Base-by-base conservation (phyloP, 139 green algal species). In the Chlamydomonas sphaeroides region DNA sequence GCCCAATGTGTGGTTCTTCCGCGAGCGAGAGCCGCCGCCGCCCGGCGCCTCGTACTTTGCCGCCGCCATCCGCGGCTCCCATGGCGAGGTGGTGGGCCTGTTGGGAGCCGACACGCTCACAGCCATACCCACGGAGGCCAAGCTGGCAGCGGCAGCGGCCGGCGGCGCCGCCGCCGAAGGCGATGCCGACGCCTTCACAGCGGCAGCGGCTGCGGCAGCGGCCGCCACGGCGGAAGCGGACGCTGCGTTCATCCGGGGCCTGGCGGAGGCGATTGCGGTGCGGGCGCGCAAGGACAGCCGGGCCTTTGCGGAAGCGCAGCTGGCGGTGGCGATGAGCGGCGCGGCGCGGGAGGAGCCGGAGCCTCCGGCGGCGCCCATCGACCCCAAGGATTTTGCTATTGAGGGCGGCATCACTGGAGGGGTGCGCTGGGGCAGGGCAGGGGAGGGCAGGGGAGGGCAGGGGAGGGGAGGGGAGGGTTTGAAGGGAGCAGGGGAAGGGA, bases 81-180 rank as follows among this genome's bases (percentile, higher is more conserved):
- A 56, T 2, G 86, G 86, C 30, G 82, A 87, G 78, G 71, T 88
- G 33, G 32, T 90, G 8, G 86, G 86, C 30, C 61, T 90, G 71
- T 48, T 90, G 25, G 68, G 70, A 21, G 70, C 86, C 1, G 86
- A 90, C 70, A 88, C 78, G 0, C 32, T 90, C 26, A 18, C 17
- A 1, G 76, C 62, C 1, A 63, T 33, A 7, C 32, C 57, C 2
- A 63, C 61, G 2, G 74, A 66, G 61, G 49, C 61, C 17, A 23
- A 23, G n/a, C 42, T 42, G 10, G 74, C 61, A 35, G 42, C 61
- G 20, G 74, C 41, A 4, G 74, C 74, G 0, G 74, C 59, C 28
- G 74, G 61, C 35, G 74, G 51, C 3, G 30, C 57, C 15, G 39
- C n/a, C 38, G 71, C 45, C 11, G 45, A 10, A 14, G 45, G 45